phyloP scores from a whole-genome alignment of 2,329 filamentous ascomycete species.

The Ampelomyces quisqualis region DNA sequence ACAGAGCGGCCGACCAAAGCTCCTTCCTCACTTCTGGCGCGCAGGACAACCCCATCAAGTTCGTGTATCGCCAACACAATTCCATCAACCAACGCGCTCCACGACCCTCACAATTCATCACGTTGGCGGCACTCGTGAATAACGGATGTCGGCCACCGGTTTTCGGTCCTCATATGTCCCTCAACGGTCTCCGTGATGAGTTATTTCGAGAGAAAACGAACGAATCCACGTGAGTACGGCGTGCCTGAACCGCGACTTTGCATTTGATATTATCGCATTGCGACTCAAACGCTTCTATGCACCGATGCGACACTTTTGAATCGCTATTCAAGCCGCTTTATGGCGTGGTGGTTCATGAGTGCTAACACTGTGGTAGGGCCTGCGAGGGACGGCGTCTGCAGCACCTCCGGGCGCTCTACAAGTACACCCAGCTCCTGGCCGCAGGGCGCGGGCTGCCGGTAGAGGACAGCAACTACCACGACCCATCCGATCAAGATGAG shows the following conservation, averaged over 20 bases:
- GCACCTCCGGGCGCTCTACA: constrained; percentile 85
- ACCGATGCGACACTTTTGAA: constrained; percentile 38
- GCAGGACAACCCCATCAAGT: constrained; percentile 30
- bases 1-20: constrained; percentile 8
- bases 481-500: constrained; percentile 54
- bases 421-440: constrained; percentile 63
- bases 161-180: constrained; percentile 50
- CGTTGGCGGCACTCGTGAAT: constrained; percentile 46
- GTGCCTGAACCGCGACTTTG: constrained; percentile 10
- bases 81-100: constrained; percentile 39
- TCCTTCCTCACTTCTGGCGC: constrained; percentile 21
- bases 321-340: background rate
- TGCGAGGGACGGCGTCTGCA: constrained; percentile 80
- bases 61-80: constrained; percentile 32
- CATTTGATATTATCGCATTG: constrained; percentile 35
- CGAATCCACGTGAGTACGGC: constrained; percentile 47
- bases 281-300: constrained; percentile 24
- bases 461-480: constrained; percentile 57
- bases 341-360: constrained; percentile 43
- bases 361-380: constrained; percentile 28
- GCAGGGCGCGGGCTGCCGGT: constrained; percentile 59
- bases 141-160: constrained; percentile 51
- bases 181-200: constrained; percentile 48
- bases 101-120: constrained; percentile 39
- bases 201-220: constrained; percentile 44